Evolutionary conservation across 306 rosid species (phyloP).

Genomic region (Potentilla sterilis): DNA sequence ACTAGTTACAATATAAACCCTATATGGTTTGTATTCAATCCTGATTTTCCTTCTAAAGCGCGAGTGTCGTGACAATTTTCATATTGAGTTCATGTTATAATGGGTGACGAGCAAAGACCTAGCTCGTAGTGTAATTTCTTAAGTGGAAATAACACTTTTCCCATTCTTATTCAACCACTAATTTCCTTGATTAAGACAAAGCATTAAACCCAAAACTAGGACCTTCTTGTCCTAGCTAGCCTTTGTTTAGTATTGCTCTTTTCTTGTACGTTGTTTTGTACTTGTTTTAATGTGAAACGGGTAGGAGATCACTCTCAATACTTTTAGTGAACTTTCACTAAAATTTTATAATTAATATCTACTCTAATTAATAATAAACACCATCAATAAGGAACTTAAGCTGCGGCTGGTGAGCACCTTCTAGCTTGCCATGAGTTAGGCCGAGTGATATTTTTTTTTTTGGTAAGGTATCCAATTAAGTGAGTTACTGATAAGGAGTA

Average conservation of each 20-base stretch:
- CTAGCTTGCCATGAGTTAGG: not conserved
- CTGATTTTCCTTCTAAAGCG: not conserved
- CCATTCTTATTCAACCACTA: conserved; percentile 3
- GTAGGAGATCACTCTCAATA: not conserved
- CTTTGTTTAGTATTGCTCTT: conserved; percentile 6
- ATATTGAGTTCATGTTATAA: not conserved
- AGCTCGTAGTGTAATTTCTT: not conserved
- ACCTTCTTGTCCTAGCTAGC: not conserved
- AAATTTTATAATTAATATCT: not conserved
- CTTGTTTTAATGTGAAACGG: not conserved
- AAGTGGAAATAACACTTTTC: not conserved
- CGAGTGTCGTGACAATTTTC: not conserved
- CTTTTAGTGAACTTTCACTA: not conserved
- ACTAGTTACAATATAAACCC: not conserved
- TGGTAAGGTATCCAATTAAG: no score
- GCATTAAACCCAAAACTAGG: not conserved
- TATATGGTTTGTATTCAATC: not conserved
- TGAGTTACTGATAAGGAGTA: no score
- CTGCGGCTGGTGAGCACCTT: not conserved
- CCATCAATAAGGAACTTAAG: not conserved
- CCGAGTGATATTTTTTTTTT: not conserved
- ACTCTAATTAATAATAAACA: not conserved
- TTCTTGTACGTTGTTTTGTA: not conserved
- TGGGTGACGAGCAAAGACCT: not conserved
- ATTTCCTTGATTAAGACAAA: conserved; percentile 9